Percentiles rank a stretch among this genome's conserved stretches.
Evolutionary conservation across 2,329 filamentous ascomycete species (phyloP).

Genomic region (Claviceps sp.): DNA sequence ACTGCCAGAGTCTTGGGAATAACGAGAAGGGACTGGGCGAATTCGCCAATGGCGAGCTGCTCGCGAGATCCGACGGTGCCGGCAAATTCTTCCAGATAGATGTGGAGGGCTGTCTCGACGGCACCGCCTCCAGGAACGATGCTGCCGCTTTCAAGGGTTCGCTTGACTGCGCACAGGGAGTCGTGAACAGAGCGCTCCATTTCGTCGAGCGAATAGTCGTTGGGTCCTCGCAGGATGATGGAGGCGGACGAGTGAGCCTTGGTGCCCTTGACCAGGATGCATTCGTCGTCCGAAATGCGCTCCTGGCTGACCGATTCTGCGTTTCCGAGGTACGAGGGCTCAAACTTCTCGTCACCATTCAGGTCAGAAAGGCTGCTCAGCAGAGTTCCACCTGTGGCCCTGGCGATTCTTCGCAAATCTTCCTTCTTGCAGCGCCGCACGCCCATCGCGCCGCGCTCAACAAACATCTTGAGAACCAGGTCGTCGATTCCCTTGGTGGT

Average conservation of each 20-base stretch:
- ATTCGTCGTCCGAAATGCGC: slow-evolving; percentile 97
- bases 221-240: slow-evolving; percentile 87
- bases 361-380: slow-evolving; percentile 89
- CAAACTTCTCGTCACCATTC: slow-evolving; percentile 95
- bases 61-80: slow-evolving; percentile 94
- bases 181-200: slow-evolving; percentile 99
- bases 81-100: slow-evolving; percentile 97
- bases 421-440: slow-evolving; percentile 98
- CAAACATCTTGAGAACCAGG: slow-evolving; percentile 81
- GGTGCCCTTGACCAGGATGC: slow-evolving; percentile 90
- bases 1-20: slow-evolving; percentile 95
- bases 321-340: slow-evolving; percentile 73
- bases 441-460: slow-evolving; percentile 91
- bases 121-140: slow-evolving; percentile 94
- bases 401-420: slow-evolving; percentile 88
- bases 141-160: slow-evolving; percentile 89
- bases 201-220: slow-evolving; percentile 94
- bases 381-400: slow-evolving; percentile 85
- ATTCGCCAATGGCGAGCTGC: slow-evolving; percentile 95
- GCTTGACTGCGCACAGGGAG: slow-evolving; percentile 91
- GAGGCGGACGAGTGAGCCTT: slow-evolving; percentile 90
- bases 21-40: slow-evolving; percentile 83
- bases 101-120: slow-evolving; percentile 96
- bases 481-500: slow-evolving; percentile 99
- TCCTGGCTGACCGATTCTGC: slow-evolving; percentile 97